phyloP scores from a whole-genome alignment of 441 rosid genomes.

The Erysimum pusillum region DNA sequence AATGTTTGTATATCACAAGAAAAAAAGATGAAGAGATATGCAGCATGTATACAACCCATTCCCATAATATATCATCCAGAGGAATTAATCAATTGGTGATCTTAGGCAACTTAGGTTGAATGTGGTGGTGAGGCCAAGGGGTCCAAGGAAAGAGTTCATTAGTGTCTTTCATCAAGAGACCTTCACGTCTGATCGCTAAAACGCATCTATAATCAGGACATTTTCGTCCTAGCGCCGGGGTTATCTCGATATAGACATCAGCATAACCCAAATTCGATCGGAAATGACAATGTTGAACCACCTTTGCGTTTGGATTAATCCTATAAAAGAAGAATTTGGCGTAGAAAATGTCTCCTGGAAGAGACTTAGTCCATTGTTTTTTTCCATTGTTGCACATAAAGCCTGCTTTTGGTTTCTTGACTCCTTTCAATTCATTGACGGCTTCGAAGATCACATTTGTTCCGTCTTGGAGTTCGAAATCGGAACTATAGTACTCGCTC shows the following conservation, averaged over 20 bases:
- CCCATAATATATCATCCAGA: not conserved
- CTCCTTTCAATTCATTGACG: conserved; percentile 40
- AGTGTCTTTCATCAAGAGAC: conserved; percentile 45
- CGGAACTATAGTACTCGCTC: conserved; percentile 46
- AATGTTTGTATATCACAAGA: not conserved
- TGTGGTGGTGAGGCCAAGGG: conserved; percentile 43
- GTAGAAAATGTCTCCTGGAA: conserved; percentile 45
- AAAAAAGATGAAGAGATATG: not conserved
- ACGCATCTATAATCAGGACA: conserved; percentile 39
- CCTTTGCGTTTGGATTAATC: conserved; percentile 37
- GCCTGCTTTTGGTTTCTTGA: conserved; percentile 50
- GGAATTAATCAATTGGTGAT: not conserved
- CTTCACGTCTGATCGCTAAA: conserved; percentile 45
- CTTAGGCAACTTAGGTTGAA: conserved; percentile 36
- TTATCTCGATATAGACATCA: conserved; percentile 8
- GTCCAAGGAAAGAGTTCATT: conserved; percentile 43
- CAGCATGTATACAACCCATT: conserved; percentile 1
- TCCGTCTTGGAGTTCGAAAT: conserved; percentile 45
- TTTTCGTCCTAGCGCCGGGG: conserved; percentile 30
- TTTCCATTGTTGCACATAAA: conserved; percentile 30
- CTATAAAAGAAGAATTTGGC: conserved; percentile 40
- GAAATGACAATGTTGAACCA: conserved; percentile 42
- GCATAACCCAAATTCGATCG: conserved; percentile 42
- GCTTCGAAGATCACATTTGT: conserved; percentile 45
- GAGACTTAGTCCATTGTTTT: conserved; percentile 34